phyloP scores from a whole-genome alignment of 2,329 filamentous ascomycete species.

The Tolypocladium inflatum region DNA sequence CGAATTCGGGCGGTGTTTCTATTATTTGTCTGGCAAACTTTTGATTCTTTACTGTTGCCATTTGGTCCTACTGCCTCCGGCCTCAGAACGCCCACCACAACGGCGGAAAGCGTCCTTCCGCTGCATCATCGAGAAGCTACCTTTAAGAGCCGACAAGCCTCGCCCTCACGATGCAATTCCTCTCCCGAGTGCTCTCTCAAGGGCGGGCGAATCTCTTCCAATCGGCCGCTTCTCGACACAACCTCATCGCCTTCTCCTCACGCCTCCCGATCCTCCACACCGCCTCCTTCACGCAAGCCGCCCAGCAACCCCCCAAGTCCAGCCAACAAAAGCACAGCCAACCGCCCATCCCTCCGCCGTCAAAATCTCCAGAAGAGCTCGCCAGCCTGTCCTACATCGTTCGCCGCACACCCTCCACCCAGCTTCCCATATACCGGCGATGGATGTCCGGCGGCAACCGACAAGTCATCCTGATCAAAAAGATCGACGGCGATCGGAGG shows the following conservation, averaged over 20 bases:
- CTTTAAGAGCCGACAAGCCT: background rate
- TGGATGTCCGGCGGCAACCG: slow-evolving; percentile 67
- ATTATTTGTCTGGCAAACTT: background rate
- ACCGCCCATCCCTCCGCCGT: slow-evolving; percentile 17
- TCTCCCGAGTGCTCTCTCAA: slow-evolving; percentile 12
- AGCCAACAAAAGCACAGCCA: slow-evolving; percentile 14
- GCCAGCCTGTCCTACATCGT: slow-evolving; percentile 53
- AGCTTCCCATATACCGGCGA: slow-evolving; percentile 69
- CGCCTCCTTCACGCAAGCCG: slow-evolving; percentile 11
- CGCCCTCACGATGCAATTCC: slow-evolving; percentile 14
- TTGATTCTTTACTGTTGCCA: too few relatives aligned
- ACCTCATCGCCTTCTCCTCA: slow-evolving; percentile 4
- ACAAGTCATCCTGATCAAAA: slow-evolving; percentile 66
- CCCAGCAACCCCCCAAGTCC: slow-evolving; percentile 7
- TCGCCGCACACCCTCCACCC: slow-evolving; percentile 57
- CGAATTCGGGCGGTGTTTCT: background rate
- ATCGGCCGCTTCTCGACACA: slow-evolving; percentile 2
- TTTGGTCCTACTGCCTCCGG: background rate
- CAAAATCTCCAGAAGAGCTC: slow-evolving; percentile 20
- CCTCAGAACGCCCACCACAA: background rate
- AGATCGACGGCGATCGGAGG: slow-evolving; percentile 63
- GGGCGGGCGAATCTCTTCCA: slow-evolving; percentile 10
- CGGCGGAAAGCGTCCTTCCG: background rate
- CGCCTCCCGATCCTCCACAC: slow-evolving; percentile 9
- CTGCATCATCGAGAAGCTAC: background rate